Percentiles rank a stretch among this genome's conserved stretches.
Conservation (phyloP, 2,329 filamentous ascomycete species). For the Colletotrichum cereale region DNA sequence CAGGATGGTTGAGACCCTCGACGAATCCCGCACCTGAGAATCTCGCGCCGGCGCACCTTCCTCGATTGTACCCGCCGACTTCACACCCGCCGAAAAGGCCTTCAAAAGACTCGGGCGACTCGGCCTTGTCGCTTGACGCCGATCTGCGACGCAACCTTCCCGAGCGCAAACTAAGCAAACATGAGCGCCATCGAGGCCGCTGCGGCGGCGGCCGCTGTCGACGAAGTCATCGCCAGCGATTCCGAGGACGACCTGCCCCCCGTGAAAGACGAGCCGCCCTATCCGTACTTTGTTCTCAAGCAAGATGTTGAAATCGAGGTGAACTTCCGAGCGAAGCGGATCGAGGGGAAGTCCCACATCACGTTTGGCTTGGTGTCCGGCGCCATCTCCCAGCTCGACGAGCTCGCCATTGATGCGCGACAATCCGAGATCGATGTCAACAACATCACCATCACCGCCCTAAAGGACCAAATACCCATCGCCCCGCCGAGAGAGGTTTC, state of each 20-base stretch:
- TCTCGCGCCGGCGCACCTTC: conserved; percentile 37
- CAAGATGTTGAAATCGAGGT: conserved; percentile 92
- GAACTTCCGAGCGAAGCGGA: conserved; percentile 80
- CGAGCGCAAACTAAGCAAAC: conserved; percentile 34
- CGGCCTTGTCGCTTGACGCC: conserved; percentile 16
- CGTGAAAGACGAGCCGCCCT: conserved; percentile 51
- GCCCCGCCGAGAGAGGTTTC: conserved; percentile 52
- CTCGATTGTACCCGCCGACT: conserved; percentile 19
- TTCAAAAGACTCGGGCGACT: conserved; percentile 10
- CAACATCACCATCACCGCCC: conserved; percentile 65
- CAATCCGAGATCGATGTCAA: conserved; percentile 70
- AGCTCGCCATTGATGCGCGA: conserved; percentile 71
- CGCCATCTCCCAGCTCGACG: conserved; percentile 65
- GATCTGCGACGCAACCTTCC: conserved; percentile 13
- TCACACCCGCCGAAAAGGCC: not conserved
- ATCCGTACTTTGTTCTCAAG: conserved; percentile 73
- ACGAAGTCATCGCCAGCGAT: conserved; percentile 36
- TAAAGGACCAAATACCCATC: conserved; percentile 42
- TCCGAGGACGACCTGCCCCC: conserved; percentile 50
- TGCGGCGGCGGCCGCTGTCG: conserved; percentile 30
- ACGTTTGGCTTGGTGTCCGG: conserved; percentile 74
- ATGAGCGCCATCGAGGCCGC: conserved; percentile 37
- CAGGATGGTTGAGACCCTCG: conserved; percentile 37
- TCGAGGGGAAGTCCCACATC: conserved; percentile 86
- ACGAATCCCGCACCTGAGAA: conserved; percentile 34